A percentile compares a stretch with the other conserved stretches of the same genome.
Conservation (phyloP, 192 early-diverging fungal genomes). For the Dissophora globulifera region DNA sequence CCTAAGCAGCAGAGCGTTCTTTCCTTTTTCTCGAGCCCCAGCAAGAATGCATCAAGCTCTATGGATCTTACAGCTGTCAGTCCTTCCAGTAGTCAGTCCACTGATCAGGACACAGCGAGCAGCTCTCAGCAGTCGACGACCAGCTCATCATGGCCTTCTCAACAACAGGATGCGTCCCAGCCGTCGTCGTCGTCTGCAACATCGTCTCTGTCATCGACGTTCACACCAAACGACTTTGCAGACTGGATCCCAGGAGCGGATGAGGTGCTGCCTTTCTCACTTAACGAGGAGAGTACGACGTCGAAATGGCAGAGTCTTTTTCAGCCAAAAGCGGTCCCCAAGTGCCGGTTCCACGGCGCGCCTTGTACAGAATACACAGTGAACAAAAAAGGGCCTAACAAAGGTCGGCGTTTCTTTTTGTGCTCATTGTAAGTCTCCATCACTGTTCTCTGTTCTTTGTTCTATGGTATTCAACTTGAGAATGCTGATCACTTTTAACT, state of each 20-base stretch:
- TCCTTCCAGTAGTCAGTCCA: not conserved
- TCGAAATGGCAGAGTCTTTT: conserved; percentile 71
- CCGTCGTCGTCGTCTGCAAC: not conserved
- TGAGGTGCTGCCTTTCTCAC: conserved; percentile 30
- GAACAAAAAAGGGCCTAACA: conserved; percentile 77
- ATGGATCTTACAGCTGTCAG: not conserved
- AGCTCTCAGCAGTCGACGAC: conserved; percentile 1
- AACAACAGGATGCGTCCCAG: not conserved
- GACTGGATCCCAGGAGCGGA: conserved; percentile 43
- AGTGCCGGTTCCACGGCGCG: conserved; percentile 70
- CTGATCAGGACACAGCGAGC: not conserved
- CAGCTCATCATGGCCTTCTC: conserved; percentile 2
- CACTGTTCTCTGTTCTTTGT: not conserved
- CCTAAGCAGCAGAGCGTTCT: conserved; percentile 22
- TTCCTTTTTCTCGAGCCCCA: conserved; percentile 26
- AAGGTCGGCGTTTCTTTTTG: conserved; percentile 73
- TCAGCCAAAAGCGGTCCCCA: conserved; percentile 57
- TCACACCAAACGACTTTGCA: conserved; percentile 44
- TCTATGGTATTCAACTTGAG: no score
- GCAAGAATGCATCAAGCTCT: not conserved
- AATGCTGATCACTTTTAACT: no score
- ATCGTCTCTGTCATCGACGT: not conserved
- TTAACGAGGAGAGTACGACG: conserved; percentile 39
- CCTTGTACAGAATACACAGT: conserved; percentile 71
- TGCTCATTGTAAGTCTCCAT: conserved; percentile 51